phyloP scores from a whole-genome alignment of 257 asterid species.

The Solanum piurae region DNA sequence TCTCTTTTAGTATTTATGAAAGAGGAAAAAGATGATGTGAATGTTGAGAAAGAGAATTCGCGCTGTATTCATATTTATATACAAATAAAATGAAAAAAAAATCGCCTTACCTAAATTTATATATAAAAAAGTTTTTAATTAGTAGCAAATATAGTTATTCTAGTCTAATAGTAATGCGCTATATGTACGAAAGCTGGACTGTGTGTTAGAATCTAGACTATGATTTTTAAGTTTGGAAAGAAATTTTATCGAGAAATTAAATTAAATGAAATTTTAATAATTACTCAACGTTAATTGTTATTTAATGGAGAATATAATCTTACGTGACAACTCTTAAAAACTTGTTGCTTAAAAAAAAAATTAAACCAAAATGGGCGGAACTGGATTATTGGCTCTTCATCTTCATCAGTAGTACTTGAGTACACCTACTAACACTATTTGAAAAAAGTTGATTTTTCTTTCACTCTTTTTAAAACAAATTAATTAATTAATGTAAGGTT shows the following conservation, averaged over 20 bases:
- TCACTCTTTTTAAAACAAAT: background rate
- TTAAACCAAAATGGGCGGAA: background rate
- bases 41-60: background rate
- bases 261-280: too few species aligned
- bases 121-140: too few species aligned
- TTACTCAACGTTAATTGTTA: background rate
- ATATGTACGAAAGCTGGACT: background rate
- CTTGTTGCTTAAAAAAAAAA: too few species aligned
- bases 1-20: background rate
- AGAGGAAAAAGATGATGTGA: background rate
- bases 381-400: background rate
- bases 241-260: background rate
- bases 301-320: too few species aligned
- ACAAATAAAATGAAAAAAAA: background rate
- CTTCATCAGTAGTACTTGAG: background rate
- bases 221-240: background rate
- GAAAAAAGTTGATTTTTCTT: background rate
- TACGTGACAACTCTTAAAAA: background rate
- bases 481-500: background rate
- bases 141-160: background rate
- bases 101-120: background rate
- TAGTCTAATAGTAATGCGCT: background rate
- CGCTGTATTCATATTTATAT: too few species aligned
- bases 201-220: background rate
- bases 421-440: background rate